Base-by-base conservation (phyloP, 768 basidiomycete genomes). In the Leccinum obscurum region DNA sequence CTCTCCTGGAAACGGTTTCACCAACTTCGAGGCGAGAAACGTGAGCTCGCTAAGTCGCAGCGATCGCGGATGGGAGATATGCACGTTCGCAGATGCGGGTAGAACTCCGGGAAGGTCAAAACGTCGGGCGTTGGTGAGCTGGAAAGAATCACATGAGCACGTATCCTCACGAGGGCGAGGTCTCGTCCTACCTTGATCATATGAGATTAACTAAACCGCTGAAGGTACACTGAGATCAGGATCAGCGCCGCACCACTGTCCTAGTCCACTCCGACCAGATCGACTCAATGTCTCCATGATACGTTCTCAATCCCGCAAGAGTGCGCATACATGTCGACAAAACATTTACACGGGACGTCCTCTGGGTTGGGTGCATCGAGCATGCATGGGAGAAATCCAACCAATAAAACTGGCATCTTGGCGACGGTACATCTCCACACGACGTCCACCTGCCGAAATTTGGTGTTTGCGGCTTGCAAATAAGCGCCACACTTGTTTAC, bases 31-130 rank as follows among this genome's bases (percentile, higher is more conserved):
- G 5, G 78, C 75, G 14, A 92, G 82, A 6, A 95, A 75, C 24
- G 83, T 81, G 7, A 97, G 79, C 0, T 85, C 78, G 22, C 83
- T 79, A 2, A 88, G 76, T 13, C 96, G 86, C 6, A 91, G 76
- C 1, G 76, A 58, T 2, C 84, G 84, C 9, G 89, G 89, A 67
- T 94, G 88, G 0, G 93, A 95, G 3, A 90, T 75, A 1, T 71
- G 20, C 85, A 77, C 0, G 73, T 66, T 26, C 81, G 77, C 22
- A 96, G 72, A 20, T 69, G 65, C 1, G 78, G 70, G 63, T 89
- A 91, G 3, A 87, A 68, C 22, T 78, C 77, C 14, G 79, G 74
- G 15, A 88, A 77, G 1, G 78, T 67, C 26, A 80, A 60, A 6
- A 41, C 30, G 34, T 69, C 65, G 11, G 63, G 64, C 24, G 67